Evolutionary conservation across 768 basidiomycete species (phyloP).

Genomic region (Porphyrellus cyaneotinctus): DNA sequence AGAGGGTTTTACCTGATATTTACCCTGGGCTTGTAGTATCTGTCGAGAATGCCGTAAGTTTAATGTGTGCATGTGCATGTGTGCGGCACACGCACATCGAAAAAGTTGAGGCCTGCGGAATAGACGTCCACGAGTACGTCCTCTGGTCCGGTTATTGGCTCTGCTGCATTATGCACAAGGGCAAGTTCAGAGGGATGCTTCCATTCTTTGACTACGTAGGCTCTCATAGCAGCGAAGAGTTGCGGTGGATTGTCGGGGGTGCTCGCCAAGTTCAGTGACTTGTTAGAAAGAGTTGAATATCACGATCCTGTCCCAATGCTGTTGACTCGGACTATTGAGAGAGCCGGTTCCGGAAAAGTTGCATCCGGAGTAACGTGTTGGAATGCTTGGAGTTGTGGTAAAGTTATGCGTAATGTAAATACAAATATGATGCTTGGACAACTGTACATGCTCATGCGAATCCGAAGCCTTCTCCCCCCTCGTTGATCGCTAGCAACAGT

Average conservation of each 20-base stretch:
- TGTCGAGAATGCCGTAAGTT: conserved; percentile 24
- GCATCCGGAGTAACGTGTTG: no score
- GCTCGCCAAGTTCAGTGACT: background rate
- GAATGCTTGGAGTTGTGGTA: no score
- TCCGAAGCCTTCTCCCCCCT: conserved; percentile 94
- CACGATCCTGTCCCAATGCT: background rate
- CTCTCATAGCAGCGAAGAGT: conserved; percentile 58
- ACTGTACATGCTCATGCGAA: conserved; percentile 46
- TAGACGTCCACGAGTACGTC: conserved; percentile 75
- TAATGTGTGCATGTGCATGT: conserved; percentile 20
- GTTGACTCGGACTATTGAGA: background rate
- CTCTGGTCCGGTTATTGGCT: conserved; percentile 45
- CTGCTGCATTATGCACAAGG: conserved; percentile 51
- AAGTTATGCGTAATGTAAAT: conserved; percentile 27
- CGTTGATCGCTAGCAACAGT: conserved; percentile 87
- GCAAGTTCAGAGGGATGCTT: conserved; percentile 63
- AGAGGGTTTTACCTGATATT: conserved; percentile 80
- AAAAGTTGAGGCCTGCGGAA: conserved; percentile 74
- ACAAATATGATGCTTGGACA: conserved; percentile 31
- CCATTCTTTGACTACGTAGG: conserved; percentile 68
- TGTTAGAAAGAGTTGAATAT: background rate
- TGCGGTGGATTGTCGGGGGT: background rate
- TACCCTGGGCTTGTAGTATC: conserved; percentile 87
- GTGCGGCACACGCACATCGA: conserved; percentile 44
- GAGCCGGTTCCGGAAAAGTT: conserved; percentile 1